Evolutionary conservation across 306 rosid species (phyloP).

Genomic region (Medicago ruthenica): DNA sequence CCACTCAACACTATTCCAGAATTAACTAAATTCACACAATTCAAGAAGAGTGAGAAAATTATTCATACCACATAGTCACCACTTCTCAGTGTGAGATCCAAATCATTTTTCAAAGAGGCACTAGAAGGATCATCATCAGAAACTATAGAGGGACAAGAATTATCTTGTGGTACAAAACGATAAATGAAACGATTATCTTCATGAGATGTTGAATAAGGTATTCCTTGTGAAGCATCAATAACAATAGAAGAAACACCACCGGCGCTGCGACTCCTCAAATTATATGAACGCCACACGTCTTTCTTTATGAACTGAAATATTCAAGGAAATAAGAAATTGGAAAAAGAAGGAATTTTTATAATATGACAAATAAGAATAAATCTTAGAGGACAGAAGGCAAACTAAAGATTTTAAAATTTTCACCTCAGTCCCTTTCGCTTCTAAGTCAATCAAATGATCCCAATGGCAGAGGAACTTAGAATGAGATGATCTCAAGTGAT

Average conservation of each 20-base stretch:
- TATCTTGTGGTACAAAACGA: conserved; percentile 62
- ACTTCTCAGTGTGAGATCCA: conserved; percentile 62
- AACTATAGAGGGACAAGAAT: conserved; percentile 43
- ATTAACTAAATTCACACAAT: conserved; percentile 13
- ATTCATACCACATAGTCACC: conserved; percentile 91
- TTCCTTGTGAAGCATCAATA: conserved; percentile 66
- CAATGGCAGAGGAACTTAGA: conserved; percentile 74
- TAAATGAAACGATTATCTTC: conserved; percentile 68
- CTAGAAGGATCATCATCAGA: conserved; percentile 47
- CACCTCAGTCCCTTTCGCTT: conserved; percentile 88
- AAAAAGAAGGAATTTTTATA: conserved; percentile 5
- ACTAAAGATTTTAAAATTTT: conserved; percentile 39
- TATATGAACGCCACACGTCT: conserved; percentile 67
- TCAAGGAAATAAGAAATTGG: conserved; percentile 11
- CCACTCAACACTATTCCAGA: conserved; percentile 9
- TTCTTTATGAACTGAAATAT: conserved; percentile 71
- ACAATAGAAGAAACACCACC: conserved; percentile 72
- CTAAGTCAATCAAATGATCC: conserved; percentile 89
- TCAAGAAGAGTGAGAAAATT: conserved; percentile 24
- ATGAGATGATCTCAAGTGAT: conserved; percentile 66
- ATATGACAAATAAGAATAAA: conserved; percentile 27
- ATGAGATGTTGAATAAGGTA: conserved; percentile 50
- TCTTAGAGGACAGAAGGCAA: conserved; percentile 10
- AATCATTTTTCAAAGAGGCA: conserved; percentile 52
- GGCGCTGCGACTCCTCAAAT: conserved; percentile 49